Evolutionary conservation across 2,329 filamentous ascomycete genomes (phyloP), one percentile per base, ranked within the genome.

Genomic region (Hortaea sp.): DNA sequence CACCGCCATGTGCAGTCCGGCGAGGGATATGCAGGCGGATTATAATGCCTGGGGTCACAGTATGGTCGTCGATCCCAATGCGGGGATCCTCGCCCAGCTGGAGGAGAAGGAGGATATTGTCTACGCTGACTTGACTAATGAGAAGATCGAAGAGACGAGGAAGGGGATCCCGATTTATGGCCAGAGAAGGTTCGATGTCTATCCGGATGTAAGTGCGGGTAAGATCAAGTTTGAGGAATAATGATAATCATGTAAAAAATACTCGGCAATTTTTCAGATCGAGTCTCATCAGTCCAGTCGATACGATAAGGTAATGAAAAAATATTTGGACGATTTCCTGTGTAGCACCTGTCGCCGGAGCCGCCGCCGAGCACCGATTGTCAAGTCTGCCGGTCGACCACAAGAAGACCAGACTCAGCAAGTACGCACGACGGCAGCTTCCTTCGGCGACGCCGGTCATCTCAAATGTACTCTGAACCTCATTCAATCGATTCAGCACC

Each of bases 1-100:
- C 65, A 88, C 97, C 9, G 92, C 82, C 31, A 69, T 98, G 64
- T 98, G 92, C 70, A 92, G 85, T 63, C 92, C 92, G 0, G 88
- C 90, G 30, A 75, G 90, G 50, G 88, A 94, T 65, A 74, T 81
- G 73, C 62, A 66, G 38, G 86, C 87, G 0, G 74, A 75, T 5
- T 98, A 98, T 65, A 81, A 89, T 61, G 90, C 92, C 1, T 98
- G 82, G 77, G 92, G 92, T 0, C 92, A 98, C 66, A 94, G 84
- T 57, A 73, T 95, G 72, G 74, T 97, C 45, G 82, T 85, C 5
- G 87, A 95, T 63, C 90, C 92, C 1, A 85, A 90, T 72, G 92
- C 88, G 9, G 73, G 81, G 56, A 78, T 97, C n/a, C 56, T 95
- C 57, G 75, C 72, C 11, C 82, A 95, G 72, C 78, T 88, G 1